A percentile compares a stretch with the other conserved stretches of the same genome.
These are phyloP conservation scores for Oemleria cerasiformis DNA, from an alignment of 306 rosid genomes.

Conservation along the genomic window DNA sequence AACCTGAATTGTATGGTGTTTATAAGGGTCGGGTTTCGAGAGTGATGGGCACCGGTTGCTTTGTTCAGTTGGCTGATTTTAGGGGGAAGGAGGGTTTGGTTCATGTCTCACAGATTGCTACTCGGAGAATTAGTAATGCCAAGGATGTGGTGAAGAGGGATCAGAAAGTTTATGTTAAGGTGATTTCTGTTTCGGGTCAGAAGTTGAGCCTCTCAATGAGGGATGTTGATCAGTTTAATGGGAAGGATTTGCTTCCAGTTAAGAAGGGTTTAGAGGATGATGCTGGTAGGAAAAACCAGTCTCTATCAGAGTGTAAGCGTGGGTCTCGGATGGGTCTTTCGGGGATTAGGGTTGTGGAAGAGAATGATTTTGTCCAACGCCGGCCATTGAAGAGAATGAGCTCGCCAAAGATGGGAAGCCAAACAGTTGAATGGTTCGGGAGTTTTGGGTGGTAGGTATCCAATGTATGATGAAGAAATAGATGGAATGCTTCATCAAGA, in stretches of 20 bases:
- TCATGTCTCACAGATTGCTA: not conserved
- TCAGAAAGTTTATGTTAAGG: slow-evolving; percentile 2
- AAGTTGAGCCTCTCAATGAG: not conserved
- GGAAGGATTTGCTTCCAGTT: slow-evolving; percentile 64
- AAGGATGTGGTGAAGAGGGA: not conserved
- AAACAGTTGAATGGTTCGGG: slow-evolving; percentile 81
- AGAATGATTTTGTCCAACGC: slow-evolving; percentile 44
- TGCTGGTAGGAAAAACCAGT: slow-evolving; percentile 48
- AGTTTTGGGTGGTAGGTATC: slow-evolving; percentile 61
- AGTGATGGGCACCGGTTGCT: not conserved
- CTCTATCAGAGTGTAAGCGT: slow-evolving; percentile 51
- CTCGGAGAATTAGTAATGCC: not conserved
- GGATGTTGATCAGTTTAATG: not conserved
- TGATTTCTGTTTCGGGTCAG: not conserved
- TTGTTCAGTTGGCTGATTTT: not conserved
- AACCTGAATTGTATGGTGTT: not conserved
- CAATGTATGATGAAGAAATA: slow-evolving; percentile 72
- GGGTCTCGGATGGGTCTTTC: slow-evolving; percentile 70
- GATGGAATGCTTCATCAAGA: slow-evolving; percentile 55
- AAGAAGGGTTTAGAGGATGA: slow-evolving; percentile 54
- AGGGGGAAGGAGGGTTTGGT: not conserved
- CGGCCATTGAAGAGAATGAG: slow-evolving; percentile 89
- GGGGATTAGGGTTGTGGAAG: slow-evolving; percentile 77
- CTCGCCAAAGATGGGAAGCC: slow-evolving; percentile 86
- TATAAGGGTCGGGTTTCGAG: not conserved